Evolutionary conservation across 164 flowering plant genomes (phyloP), one percentile per base, ranked within the genome.

Genomic region (Stephania japonica): DNA sequence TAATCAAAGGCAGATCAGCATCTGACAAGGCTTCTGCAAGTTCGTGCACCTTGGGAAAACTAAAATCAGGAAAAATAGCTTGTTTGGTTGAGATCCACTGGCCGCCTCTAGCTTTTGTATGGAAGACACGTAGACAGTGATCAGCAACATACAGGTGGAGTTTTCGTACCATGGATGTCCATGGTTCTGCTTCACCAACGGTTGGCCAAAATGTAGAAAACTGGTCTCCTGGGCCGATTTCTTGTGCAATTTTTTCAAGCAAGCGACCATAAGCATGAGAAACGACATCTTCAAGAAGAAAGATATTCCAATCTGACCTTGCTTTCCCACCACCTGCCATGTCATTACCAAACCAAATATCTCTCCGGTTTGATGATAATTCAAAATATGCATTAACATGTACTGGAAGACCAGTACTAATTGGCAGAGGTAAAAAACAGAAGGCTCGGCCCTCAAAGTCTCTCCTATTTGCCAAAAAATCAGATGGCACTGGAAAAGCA

Each of bases 261-360:
- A 95, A 77, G 77, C 78, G 89, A 75, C 88, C 92, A 85, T 90
- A 95, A 66, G 99, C 99, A 75, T 96, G 98, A 59, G 97, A 91
- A 79, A 82, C 90, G 79, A 91, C 91, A 79, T 87, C 88, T 83
- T 95, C 93, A 82, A 92, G 95, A 68, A 95, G 87, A 79, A 85
- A 85, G 65, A 85, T 76, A 82, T 95, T 95, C 99, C 98, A 95
- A 65, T 95, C 99, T 14, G 99, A 91, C 21, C 99, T 94, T 73
- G 78, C 84, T 78, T 90, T 92, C 50, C 99, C 99, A 78, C 92
- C 97, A 75, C 99, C 99, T 27, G 94, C 86, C 99, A 95, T 95
- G 88, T 95, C 99, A 85, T 85, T 88, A 25, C 99, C 98, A 84
- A 91, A 92, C 99, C 98, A 95, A 75, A 95, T 92, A 79, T 95